Percentiles rank a stretch among this genome's conserved stretches.
Evolutionary conservation across 306 rosid species (phyloP).

Genomic region (Psophocarpus tetragonolobus): DNA sequence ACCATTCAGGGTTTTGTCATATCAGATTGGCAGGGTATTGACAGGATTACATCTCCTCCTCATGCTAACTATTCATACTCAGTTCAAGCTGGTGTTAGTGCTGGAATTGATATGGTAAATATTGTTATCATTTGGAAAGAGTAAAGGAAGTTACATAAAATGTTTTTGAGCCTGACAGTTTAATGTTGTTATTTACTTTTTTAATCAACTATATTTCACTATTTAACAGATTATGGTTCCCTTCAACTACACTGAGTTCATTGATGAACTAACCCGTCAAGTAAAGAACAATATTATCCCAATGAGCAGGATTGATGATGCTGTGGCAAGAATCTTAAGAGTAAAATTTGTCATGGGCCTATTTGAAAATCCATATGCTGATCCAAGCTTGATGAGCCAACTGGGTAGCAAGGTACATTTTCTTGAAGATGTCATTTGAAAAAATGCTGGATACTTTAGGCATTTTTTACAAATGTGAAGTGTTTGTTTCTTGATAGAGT

Average conservation of each 20-base stretch:
- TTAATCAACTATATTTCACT: not conserved
- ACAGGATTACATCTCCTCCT: conserved; percentile 46
- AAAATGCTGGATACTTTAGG: not conserved
- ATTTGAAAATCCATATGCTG: conserved; percentile 50
- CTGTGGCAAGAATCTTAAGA: conserved; percentile 44
- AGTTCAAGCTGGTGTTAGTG: conserved; percentile 37
- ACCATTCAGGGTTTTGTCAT: conserved; percentile 48
- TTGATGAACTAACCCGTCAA: conserved; percentile 41
- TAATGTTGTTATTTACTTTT: not conserved
- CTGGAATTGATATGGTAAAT: conserved; percentile 53
- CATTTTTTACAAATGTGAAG: not conserved
- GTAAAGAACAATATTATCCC: conserved; percentile 45
- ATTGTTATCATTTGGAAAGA: conserved; percentile 12
- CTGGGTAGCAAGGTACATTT: conserved; percentile 45
- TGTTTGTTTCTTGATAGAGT: not conserved
- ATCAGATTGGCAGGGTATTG: conserved; percentile 52
- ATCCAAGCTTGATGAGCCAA: conserved; percentile 38
- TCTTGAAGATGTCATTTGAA: not conserved
- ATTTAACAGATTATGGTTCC: conserved; percentile 51
- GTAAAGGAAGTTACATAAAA: not conserved
- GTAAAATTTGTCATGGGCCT: conserved; percentile 47
- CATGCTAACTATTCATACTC: conserved; percentile 48
- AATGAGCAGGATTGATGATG: conserved; percentile 46
- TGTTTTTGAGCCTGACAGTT: not conserved
- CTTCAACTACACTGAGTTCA: conserved; percentile 41